Conservation (phyloP, 805 yeast genomes). For the Saccharomycopsis guyanensis region DNA sequence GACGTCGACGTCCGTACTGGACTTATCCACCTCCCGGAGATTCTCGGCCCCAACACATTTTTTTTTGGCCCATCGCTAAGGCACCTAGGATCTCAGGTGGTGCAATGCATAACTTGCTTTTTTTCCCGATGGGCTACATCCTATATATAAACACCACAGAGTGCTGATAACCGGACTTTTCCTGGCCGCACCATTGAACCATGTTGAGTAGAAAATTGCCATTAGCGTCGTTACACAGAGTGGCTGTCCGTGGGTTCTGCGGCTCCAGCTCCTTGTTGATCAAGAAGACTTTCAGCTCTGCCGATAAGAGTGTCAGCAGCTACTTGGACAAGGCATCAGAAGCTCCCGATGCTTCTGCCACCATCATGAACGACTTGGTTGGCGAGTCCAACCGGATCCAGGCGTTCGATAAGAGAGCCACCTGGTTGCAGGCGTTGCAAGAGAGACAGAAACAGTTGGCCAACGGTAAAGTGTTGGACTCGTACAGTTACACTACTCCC, state of each 20-base stretch:
- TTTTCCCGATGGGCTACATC: not conserved
- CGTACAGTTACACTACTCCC: conserved; percentile 64
- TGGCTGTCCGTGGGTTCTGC: not conserved
- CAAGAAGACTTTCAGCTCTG: not conserved
- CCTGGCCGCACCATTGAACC: too few relatives aligned
- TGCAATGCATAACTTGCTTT: not conserved
- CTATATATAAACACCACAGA: too few relatives aligned
- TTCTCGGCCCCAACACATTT: too few relatives aligned
- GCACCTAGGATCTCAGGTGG: not conserved
- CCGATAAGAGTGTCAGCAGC: not conserved
- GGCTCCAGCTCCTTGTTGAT: not conserved
- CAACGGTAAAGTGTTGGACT: conserved; percentile 67
- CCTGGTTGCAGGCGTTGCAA: conserved; percentile 81
- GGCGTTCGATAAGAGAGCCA: conserved; percentile 33
- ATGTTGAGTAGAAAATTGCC: not conserved
- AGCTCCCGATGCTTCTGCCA: conserved; percentile 21
- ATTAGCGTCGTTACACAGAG: not conserved
- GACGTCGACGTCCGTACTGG: too few relatives aligned
- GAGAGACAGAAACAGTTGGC: conserved; percentile 64
- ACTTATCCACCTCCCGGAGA: too few relatives aligned
- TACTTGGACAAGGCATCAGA: conserved; percentile 18
- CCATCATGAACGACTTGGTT: conserved; percentile 17
- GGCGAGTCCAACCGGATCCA: conserved; percentile 17
- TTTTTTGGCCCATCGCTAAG: not conserved
- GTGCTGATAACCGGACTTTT: too few relatives aligned